Conservation (phyloP, 495 filamentous ascomycete genomes). For the Chaetomium fimeti region DNA sequence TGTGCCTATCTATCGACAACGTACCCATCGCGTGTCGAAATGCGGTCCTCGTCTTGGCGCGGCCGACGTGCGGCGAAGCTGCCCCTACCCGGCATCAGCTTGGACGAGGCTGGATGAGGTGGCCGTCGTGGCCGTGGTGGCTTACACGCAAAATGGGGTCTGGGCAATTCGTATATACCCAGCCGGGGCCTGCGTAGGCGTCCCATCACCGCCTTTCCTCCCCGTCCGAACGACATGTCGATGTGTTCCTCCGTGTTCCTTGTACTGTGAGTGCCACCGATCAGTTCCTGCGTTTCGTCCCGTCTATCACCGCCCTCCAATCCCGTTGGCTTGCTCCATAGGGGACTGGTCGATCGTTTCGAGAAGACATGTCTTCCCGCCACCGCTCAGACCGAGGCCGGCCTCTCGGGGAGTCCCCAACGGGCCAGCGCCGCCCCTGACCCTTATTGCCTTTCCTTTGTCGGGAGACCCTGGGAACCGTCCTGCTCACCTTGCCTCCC, state of each 20-base stretch:
- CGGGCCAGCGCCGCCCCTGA: neutral
- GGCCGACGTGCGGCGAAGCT: neutral
- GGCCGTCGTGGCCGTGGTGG: neutral
- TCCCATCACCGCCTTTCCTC: neutral
- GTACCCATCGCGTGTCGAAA: neutral
- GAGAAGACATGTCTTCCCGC: constrained; percentile 14
- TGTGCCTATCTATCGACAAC: no score
- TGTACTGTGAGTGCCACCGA: constrained; percentile 8
- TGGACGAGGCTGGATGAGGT: neutral
- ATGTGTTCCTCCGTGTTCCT: neutral
- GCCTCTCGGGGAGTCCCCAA: neutral
- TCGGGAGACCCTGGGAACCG: constrained; percentile 1
- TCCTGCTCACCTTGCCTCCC: constrained; percentile 11
- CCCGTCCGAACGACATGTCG: neutral
- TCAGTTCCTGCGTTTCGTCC: constrained; percentile 6
- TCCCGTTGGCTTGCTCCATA: neutral
- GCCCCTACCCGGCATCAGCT: constrained; percentile 8
- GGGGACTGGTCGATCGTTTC: constrained; percentile 18
- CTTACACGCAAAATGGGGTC: neutral
- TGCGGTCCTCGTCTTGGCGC: constrained; percentile 3
- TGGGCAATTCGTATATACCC: neutral
- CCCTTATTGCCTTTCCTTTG: constrained; percentile 15
- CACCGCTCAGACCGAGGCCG: constrained; percentile 18
- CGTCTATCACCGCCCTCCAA: neutral
- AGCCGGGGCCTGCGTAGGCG: neutral